A percentile compares a stretch with the other conserved stretches of the same genome.
Evolutionary conservation across 441 rosid species (phyloP).

Genomic region (Manihot esculenta): DNA sequence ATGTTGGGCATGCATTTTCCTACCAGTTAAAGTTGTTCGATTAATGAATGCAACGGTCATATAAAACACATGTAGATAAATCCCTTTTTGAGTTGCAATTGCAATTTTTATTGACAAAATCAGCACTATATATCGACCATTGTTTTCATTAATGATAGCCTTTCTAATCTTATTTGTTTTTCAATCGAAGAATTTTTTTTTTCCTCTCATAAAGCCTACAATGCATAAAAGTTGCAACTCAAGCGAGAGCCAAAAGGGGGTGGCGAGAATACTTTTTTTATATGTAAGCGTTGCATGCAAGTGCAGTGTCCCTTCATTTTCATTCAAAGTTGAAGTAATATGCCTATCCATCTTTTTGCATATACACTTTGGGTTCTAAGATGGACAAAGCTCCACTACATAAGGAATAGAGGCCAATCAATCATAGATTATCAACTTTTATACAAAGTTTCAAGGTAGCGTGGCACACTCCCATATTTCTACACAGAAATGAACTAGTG

Average conservation of each 20-base stretch:
- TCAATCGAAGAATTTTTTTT: too few species aligned
- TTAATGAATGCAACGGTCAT: neutral
- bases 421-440: neutral
- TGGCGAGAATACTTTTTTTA: neutral
- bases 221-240: too few species aligned
- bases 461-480: neutral
- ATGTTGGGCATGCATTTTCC: neutral
- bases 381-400: neutral
- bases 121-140: neutral
- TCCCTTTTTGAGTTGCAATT: neutral
- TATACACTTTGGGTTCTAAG: neutral
- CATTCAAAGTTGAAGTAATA: neutral
- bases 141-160: too few species aligned
- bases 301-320: neutral
- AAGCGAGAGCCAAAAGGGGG: too few species aligned
- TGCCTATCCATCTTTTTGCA: neutral
- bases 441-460: neutral
- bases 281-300: neutral
- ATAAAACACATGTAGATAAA: neutral
- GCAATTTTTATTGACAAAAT: neutral
- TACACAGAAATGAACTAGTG: neutral
- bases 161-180: too few species aligned
- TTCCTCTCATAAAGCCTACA: too few species aligned
- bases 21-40: neutral
- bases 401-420: conserved; percentile 5